phyloP scores from a whole-genome alignment of 495 filamentous ascomycete species.

The Annulohypoxylon moriforme region DNA sequence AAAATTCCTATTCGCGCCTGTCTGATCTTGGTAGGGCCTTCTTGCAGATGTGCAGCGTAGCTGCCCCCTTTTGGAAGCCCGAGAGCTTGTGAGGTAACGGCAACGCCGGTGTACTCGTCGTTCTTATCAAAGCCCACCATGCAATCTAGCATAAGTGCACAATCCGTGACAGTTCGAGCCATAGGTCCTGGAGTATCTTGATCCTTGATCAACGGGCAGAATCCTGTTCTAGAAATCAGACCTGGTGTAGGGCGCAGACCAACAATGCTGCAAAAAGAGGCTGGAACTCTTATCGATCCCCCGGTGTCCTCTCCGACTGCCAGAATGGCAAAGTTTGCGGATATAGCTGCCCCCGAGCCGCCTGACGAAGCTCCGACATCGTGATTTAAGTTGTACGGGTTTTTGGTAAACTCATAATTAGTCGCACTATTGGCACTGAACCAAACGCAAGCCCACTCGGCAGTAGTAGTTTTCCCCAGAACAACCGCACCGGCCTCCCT shows the following conservation, averaged over 20 bases:
- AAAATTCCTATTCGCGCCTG: slow-evolving; percentile 44
- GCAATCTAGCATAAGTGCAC: slow-evolving; percentile 49
- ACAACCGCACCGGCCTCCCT: slow-evolving; percentile 58
- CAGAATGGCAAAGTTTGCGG: slow-evolving; percentile 46
- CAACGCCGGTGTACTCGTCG: slow-evolving; percentile 44
- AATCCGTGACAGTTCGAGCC: slow-evolving; percentile 51
- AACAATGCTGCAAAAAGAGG: slow-evolving; percentile 34
- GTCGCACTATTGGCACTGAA: slow-evolving; percentile 35
- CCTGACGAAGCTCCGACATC: slow-evolving; percentile 41
- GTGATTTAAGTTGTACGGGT: slow-evolving; percentile 29
- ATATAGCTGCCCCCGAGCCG: slow-evolving; percentile 47
- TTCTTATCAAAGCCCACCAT: slow-evolving; percentile 50
- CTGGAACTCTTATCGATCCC: slow-evolving; percentile 32
- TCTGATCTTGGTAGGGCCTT: slow-evolving; percentile 26
- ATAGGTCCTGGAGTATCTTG: slow-evolving; percentile 54
- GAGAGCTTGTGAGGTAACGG: slow-evolving; percentile 29
- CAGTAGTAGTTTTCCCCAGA: slow-evolving; percentile 49
- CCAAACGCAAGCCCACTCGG: slow-evolving; percentile 30
- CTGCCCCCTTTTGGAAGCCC: slow-evolving; percentile 44
- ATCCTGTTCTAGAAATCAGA: slow-evolving; percentile 47
- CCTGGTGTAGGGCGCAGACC: slow-evolving; percentile 41
- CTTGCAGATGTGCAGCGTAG: slow-evolving; percentile 41
- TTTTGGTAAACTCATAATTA: slow-evolving; percentile 34
- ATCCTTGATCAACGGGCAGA: slow-evolving; percentile 47
- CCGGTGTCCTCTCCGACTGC: slow-evolving; percentile 46